A percentile compares a stretch with the other conserved stretches of the same genome.
phyloP scores from a whole-genome alignment of 495 filamentous ascomycete species.

The Penicillium ochrochloron region DNA sequence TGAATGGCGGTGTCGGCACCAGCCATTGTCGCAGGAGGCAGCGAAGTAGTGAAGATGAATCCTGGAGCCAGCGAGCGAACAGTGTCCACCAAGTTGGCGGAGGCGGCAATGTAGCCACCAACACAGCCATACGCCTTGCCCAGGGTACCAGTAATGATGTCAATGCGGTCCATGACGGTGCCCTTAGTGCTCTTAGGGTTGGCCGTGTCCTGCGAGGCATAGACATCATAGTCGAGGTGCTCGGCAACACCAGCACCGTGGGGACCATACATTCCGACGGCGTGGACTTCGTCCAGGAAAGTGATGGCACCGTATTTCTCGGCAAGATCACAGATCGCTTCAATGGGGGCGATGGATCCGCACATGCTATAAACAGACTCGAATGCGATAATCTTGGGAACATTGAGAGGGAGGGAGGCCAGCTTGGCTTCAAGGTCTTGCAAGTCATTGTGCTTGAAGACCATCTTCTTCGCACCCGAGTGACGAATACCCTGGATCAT shows the following conservation, averaged over 20 bases:
- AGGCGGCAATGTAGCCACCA: conserved; percentile 95
- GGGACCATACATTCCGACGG: conserved; percentile 98
- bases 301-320: conserved; percentile 98
- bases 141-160: conserved; percentile 96
- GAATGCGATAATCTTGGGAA: conserved; percentile 98
- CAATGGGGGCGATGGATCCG: conserved; percentile 93
- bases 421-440: conserved; percentile 88
- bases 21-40: conserved; percentile 96
- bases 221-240: conserved; percentile 86
- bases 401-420: conserved; percentile 77
- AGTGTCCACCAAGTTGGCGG: conserved; percentile 86
- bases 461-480: conserved; percentile 93
- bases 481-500: conserved; percentile 99
- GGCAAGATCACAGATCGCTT: conserved; percentile 91
- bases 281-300: conserved; percentile 97
- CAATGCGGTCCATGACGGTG: conserved; percentile 91
- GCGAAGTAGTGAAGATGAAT: conserved; percentile 98
- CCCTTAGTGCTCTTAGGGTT: conserved; percentile 64
- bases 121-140: conserved; percentile 98
- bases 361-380: conserved; percentile 99
- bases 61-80: conserved; percentile 94
- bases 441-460: conserved; percentile 98
- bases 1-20: conserved; percentile 91
- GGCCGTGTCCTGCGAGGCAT: conserved; percentile 61
- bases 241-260: conserved; percentile 96